Evolutionary conservation across 441 rosid genomes (phyloP).

Genomic region (Corymbia calophylla): DNA sequence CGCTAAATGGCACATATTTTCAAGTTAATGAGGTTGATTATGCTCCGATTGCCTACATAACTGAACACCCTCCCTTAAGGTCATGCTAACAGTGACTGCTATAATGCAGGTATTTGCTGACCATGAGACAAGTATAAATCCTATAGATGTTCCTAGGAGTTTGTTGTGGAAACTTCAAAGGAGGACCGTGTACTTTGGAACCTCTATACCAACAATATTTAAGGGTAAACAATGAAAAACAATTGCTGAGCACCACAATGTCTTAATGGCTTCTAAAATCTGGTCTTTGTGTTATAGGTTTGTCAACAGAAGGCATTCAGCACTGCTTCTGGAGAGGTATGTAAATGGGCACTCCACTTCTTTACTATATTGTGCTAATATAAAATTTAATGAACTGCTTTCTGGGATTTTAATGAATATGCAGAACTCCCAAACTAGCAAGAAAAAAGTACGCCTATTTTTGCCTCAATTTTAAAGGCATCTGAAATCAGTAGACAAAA

Average conservation of each 20-base stretch:
- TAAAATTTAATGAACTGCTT: neutral
- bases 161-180: conserved; percentile 44
- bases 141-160: conserved; percentile 41
- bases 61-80: neutral
- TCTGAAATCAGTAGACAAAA: neutral
- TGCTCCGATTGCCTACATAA: neutral
- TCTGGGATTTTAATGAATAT: neutral
- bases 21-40: conserved; percentile 51
- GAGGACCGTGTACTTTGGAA: conserved; percentile 54
- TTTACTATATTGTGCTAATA: neutral
- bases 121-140: conserved; percentile 44
- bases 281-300: conserved; percentile 21
- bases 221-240: conserved; percentile 12
- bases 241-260: neutral
- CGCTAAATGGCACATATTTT: conserved; percentile 56
- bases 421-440: neutral
- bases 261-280: neutral
- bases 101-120: conserved; percentile 48
- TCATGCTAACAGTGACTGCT: neutral
- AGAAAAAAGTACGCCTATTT: neutral
- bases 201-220: conserved; percentile 52
- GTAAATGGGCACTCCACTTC: neutral
- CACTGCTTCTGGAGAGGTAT: conserved; percentile 63
- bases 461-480: neutral
- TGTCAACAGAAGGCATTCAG: conserved; percentile 45